A percentile compares a stretch with the other conserved stretches of the same genome.
phyloP scores from a whole-genome alignment of 2,329 filamentous ascomycete genomes.

The Pyrenochaeta sp. region DNA sequence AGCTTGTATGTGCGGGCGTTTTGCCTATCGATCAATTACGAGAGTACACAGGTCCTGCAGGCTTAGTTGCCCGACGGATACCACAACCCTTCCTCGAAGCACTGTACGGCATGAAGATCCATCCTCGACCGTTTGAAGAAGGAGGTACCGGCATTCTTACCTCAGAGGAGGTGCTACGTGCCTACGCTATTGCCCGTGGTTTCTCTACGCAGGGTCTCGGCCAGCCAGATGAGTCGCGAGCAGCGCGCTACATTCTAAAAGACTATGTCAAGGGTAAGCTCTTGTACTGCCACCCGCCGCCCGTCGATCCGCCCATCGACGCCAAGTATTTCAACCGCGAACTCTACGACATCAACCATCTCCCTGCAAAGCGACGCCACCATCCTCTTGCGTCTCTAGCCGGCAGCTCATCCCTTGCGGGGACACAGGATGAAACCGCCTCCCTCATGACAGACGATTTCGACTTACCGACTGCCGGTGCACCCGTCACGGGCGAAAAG shows the following conservation, averaged over 20 bases:
- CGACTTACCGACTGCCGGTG: conserved; percentile 50
- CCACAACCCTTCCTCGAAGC: conserved; percentile 90
- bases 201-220: conserved; percentile 90
- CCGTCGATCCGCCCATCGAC: conserved; percentile 70
- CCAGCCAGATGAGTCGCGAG: conserved; percentile 91
- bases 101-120: conserved; percentile 90
- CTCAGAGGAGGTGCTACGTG: conserved; percentile 81
- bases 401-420: conserved; percentile 44
- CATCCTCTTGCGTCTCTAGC: conserved; percentile 63
- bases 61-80: conserved; percentile 83
- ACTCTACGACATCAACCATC: conserved; percentile 82
- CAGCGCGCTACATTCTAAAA: conserved; percentile 88
- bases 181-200: conserved; percentile 88
- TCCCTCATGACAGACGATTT: conserved; percentile 57
- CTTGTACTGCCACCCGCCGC: conserved; percentile 89
- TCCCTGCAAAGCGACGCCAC: conserved; percentile 81
- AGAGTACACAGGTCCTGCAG: conserved; percentile 87
- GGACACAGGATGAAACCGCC: conserved; percentile 41
- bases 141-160: conserved; percentile 90
- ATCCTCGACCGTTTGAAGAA: conserved; percentile 82
- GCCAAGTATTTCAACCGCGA: conserved; percentile 83
- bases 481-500: conserved; percentile 69
- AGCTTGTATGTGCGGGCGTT: conserved; percentile 93
- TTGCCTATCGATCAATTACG: conserved; percentile 95
- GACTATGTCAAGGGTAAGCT: conserved; percentile 98